Base-by-base conservation (phyloP, 495 filamentous ascomycete genomes). In the Aspergillus sclerotioniger region DNA sequence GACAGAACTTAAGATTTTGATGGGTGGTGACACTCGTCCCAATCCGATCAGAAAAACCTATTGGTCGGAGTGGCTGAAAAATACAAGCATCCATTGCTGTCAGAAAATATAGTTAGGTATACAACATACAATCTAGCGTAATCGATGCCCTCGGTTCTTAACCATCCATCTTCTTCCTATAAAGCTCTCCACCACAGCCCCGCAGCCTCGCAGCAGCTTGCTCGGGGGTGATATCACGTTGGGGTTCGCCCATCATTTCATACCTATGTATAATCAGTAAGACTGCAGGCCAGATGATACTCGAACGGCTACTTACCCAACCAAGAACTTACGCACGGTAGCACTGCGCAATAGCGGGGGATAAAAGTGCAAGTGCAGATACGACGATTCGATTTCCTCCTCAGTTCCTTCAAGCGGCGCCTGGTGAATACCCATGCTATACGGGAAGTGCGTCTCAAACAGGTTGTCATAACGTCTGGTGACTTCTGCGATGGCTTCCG, bases 321-420 rank as follows among this genome's bases (percentile, higher is more conserved):
- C 94, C 41, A 96, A 66, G 75, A 98, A 98, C 78, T 98, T 98
- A 56, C 88, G 85, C 32, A 98, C 95, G 6, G 90, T 93, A 10
- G 94, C 94, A 59, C 91, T 96, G 44, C 94, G 84, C 60, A 98
- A 80, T 39, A 98, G 78, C 8, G 94, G 94, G 15, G 94, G 94
- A 71, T 96, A 97, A 72, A 98, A 98, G 74, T 98, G 94, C 76
- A 98, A 83, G 69, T 98, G 94, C 69, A 98, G 84, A 78, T 96
- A 90, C 50, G 89, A 90, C 15, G 84, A 82, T 66, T 95, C 90
- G 32, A 91, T 80, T 71, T 97, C 91, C 62, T 96, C 90, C 13
- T 84, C 80, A 4, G 84, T 86, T n/a, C 90, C 92, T 37, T 91
- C 84, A 6, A 98, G 77, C 9, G 94, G 95, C 29, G 94, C 92